These are phyloP conservation scores for Novymonas esmeraldas DNA, from an alignment of 208 protist genomes.

Conservation along the genomic window DNA sequence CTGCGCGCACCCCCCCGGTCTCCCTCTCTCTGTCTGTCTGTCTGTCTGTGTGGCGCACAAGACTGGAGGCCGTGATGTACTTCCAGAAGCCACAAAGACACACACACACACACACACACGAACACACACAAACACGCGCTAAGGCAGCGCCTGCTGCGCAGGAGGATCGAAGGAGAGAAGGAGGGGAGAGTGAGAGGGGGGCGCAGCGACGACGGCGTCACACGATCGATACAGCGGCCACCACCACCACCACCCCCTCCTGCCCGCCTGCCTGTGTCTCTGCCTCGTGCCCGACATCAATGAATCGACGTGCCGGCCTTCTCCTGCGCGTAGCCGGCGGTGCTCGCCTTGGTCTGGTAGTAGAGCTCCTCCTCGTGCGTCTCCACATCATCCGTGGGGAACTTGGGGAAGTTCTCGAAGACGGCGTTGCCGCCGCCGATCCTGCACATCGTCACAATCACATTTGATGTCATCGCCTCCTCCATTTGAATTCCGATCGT, in stretches of 20 bases:
- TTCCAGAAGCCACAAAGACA: background rate
- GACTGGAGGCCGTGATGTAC: slow-evolving; percentile 5
- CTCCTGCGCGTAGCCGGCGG: slow-evolving; percentile 53
- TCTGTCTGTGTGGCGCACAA: background rate
- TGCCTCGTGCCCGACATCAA: slow-evolving; percentile 19
- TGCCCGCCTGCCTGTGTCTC: too few relatives aligned
- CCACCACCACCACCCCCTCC: too few relatives aligned
- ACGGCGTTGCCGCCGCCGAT: slow-evolving; percentile 61
- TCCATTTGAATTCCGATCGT: slow-evolving; percentile 53
- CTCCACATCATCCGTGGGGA: slow-evolving; percentile 49
- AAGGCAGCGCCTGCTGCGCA: background rate
- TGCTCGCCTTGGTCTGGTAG: slow-evolving; percentile 59
- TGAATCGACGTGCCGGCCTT: slow-evolving; percentile 33
- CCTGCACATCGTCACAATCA: slow-evolving; percentile 33
- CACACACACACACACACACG: background rate
- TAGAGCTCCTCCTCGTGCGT: slow-evolving; percentile 42
- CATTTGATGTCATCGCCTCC: slow-evolving; percentile 16
- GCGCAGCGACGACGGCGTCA: too few relatives aligned
- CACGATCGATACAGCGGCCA: too few relatives aligned
- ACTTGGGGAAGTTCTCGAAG: slow-evolving; percentile 90
- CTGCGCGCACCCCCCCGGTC: too few relatives aligned
- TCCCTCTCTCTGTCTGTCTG: too few relatives aligned
- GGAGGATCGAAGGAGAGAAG: too few relatives aligned
- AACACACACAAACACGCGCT: background rate
- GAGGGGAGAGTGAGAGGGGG: too few relatives aligned